phyloP scores from a whole-genome alignment of 805 yeast species.

The Jamesozyma gamospora region DNA sequence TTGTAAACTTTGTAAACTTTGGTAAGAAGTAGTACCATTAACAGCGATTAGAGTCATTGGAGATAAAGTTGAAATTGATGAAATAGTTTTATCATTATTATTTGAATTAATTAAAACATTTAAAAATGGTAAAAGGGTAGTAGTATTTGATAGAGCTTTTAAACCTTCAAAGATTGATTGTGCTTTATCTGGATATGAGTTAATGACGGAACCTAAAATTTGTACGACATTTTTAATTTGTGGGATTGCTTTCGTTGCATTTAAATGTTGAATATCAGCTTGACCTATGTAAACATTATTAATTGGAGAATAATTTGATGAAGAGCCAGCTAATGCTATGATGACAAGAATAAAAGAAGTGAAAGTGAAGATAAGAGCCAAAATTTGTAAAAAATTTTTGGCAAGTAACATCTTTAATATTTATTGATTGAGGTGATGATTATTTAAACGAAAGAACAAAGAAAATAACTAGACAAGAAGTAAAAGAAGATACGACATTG shows the following conservation, averaged over 20 bases:
- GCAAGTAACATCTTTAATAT: conserved; percentile 3
- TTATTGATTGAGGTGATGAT: too few species aligned
- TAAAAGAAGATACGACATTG: too few species aligned
- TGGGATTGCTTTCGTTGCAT: conserved; percentile 28
- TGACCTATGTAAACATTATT: conserved; percentile 26
- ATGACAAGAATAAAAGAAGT: conserved; percentile 22
- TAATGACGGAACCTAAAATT: conserved; percentile 21
- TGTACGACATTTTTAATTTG: conserved; percentile 20
- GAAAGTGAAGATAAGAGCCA: conserved; percentile 15
- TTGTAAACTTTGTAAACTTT: conserved; percentile 10
- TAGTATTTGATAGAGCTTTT: conserved; percentile 18
- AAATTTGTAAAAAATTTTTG: neutral
- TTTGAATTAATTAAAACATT: conserved; percentile 19
- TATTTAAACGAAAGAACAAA: too few species aligned
- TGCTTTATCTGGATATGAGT: conserved; percentile 15
- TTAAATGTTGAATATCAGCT: conserved; percentile 26
- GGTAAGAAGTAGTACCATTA: conserved; percentile 8
- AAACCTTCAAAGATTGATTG: conserved; percentile 17
- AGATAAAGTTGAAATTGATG: conserved; percentile 18
- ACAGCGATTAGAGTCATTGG: conserved; percentile 18
- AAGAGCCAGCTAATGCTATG: conserved; percentile 26
- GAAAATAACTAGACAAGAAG: too few species aligned
- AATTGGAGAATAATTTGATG: conserved; percentile 23
- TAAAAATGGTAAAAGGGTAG: conserved; percentile 24
- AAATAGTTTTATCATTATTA: conserved; percentile 18